Base-by-base conservation (phyloP, 441 rosid genomes). In the Gossypium trilobum region DNA sequence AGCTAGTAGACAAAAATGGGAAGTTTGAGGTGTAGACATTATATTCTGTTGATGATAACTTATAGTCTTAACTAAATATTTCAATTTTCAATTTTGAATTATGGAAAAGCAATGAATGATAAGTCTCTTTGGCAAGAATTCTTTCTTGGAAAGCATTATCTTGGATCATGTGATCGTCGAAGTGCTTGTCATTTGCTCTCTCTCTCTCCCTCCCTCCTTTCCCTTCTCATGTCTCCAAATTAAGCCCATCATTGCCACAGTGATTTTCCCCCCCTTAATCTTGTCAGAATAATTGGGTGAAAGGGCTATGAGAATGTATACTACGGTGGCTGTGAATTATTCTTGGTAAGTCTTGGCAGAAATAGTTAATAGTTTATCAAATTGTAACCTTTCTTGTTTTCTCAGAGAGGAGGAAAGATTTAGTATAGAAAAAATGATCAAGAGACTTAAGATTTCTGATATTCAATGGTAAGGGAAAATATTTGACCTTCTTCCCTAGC, bases 401-500 rank as follows among this genome's bases (percentile, higher is more conserved):
- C 19, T 48, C 8, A 19, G 7, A 27, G 4, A n/a, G 60, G 29
- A 25, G 5, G 59, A 55, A 51, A 16, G 1, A n/a, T 69, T 27
- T 33, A 19, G 16, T 70, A 14, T 39, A 25, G 22, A 22, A 42
- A 42, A 51, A 29, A 69, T 1, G 9, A 14, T 11, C 19, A 19
- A 10, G 4, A 70, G 73, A 36, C 13, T 29, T 54, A 44, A 11
- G 63, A 33, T 16, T 55, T 17, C 27, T 50, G 20, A 33, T 55
- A 19, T 70, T 48, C n/a, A 13, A 48, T 14, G 25, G n/a, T 2
- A 66, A 48, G 57, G 29, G 27, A 46, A 66, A 66, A n/a, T 7
- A 46, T 66, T 48, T 66, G 14, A 55, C 36, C 71, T 46, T 66
- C 57, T 66, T 66, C 36, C 39, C 59, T 55, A 55, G 59, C 27